Percentiles rank a stretch among this genome's conserved stretches.
Conservation (phyloP, 148 eudicot genomes). For the Tetragonia tetragonoides region DNA sequence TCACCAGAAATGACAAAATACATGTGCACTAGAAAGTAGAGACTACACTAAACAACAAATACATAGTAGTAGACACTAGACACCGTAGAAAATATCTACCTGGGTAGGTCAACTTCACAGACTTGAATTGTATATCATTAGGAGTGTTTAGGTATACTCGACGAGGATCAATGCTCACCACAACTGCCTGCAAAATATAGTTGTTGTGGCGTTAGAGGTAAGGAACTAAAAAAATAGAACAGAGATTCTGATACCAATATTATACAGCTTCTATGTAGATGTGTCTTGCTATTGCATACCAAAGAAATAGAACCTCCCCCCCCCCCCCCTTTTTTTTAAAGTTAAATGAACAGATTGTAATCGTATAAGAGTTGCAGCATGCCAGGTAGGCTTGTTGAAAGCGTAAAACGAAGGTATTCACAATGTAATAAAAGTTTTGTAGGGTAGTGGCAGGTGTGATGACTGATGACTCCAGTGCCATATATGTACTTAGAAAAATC, state of each 20-base stretch:
- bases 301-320: background rate
- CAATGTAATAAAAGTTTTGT: background rate
- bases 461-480: background rate
- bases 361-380: background rate
- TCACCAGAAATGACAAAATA: background rate
- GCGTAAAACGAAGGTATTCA: background rate
- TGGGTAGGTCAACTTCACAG: slow-evolving; percentile 60
- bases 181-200: slow-evolving; percentile 70
- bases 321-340: no score
- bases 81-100: slow-evolving; percentile 39
- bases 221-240: background rate
- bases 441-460: background rate
- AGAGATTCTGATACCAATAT: background rate
- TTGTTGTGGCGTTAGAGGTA: background rate
- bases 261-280: background rate
- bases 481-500: background rate
- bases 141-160: slow-evolving; percentile 71
- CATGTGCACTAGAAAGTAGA: background rate
- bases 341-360: no score
- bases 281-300: background rate
- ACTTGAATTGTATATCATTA: slow-evolving; percentile 60
- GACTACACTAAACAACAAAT: background rate
- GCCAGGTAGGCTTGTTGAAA: background rate
- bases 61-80: background rate
- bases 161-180: slow-evolving; percentile 98